Percentiles rank a stretch among this genome's conserved stretches.
Conservation (phyloP, 306 rosid genomes). For the Sindora glabra region DNA sequence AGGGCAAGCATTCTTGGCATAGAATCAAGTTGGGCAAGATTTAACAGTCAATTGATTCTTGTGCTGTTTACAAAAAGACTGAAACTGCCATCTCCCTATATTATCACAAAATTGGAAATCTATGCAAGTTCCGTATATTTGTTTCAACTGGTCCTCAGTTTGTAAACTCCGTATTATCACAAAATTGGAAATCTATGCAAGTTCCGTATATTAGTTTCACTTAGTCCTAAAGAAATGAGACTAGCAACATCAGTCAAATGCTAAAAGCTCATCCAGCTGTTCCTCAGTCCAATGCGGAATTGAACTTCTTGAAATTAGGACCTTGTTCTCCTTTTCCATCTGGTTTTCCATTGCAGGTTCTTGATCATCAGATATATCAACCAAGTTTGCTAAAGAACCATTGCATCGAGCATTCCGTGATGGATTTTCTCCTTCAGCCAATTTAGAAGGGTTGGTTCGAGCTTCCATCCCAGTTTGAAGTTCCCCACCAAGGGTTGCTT, state of each 20-base stretch:
- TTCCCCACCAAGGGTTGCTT: conserved; percentile 5
- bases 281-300: conserved; percentile 81
- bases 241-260: conserved; percentile 36
- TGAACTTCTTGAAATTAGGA: conserved; percentile 18
- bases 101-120: not conserved
- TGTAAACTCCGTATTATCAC: not conserved
- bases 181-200: not conserved
- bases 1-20: not conserved
- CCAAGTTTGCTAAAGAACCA: conserved; percentile 14
- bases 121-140: not conserved
- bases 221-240: not conserved
- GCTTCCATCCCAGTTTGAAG: conserved; percentile 15
- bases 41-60: not conserved
- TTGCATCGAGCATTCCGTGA: conserved; percentile 1
- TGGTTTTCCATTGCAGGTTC: conserved; percentile 9
- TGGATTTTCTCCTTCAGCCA: conserved; percentile 10
- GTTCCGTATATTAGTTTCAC: not conserved
- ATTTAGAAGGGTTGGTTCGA: conserved; percentile 13
- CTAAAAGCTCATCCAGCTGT: conserved; percentile 65
- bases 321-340: conserved; percentile 11
- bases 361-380: conserved; percentile 11
- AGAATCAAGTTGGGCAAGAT: not conserved
- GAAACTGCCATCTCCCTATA: not conserved
- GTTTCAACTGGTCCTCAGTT: not conserved
- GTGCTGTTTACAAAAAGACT: not conserved